A percentile compares a stretch with the other conserved stretches of the same genome.
Conservation (phyloP, 2,329 filamentous ascomycete species). For the Trichophyton mentagrophytes region DNA sequence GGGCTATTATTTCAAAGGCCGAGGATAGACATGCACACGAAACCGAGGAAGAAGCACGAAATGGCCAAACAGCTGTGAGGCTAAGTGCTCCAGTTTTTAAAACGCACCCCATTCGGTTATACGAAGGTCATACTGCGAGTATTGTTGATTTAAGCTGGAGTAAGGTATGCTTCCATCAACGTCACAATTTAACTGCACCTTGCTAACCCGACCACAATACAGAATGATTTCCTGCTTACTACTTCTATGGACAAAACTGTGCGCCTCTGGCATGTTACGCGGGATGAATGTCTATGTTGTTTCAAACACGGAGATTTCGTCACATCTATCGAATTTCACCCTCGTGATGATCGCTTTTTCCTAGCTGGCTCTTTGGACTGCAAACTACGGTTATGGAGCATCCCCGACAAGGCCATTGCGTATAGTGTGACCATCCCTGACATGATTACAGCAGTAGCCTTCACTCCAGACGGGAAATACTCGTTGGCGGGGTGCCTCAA, state of each 20-base stretch:
- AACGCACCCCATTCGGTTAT: slow-evolving; percentile 64
- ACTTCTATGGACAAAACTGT: slow-evolving; percentile 98
- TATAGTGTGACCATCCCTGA: slow-evolving; percentile 66
- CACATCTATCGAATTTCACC: slow-evolving; percentile 88
- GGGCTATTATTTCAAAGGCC: slow-evolving; percentile 69
- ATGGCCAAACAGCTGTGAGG: slow-evolving; percentile 43
- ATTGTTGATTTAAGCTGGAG: slow-evolving; percentile 93
- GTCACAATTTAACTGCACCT: not conserved
- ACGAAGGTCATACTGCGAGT: slow-evolving; percentile 69
- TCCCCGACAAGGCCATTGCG: slow-evolving; percentile 87
- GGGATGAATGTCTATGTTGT: slow-evolving; percentile 74
- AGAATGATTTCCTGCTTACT: slow-evolving; percentile 89
- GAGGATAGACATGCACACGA: slow-evolving; percentile 68
- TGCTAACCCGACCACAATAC: slow-evolving; percentile 5
- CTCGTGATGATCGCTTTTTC: slow-evolving; percentile 90
- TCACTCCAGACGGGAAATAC: slow-evolving; percentile 80
- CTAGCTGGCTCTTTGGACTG: slow-evolving; percentile 84
- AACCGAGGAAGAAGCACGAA: slow-evolving; percentile 43
- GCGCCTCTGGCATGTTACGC: slow-evolving; percentile 78
- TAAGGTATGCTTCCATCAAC: slow-evolving; percentile 44
- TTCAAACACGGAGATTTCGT: slow-evolving; percentile 95
- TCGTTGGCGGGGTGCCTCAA: slow-evolving; percentile 79
- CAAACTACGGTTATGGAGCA: slow-evolving; percentile 85
- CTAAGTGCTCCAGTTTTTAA: slow-evolving; percentile 86
- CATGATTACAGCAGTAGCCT: slow-evolving; percentile 86